Percentiles rank a stretch among this genome's conserved stretches.
Evolutionary conservation across 257 asterid species (phyloP).

Genomic region (Ajuga chamaepitys): DNA sequence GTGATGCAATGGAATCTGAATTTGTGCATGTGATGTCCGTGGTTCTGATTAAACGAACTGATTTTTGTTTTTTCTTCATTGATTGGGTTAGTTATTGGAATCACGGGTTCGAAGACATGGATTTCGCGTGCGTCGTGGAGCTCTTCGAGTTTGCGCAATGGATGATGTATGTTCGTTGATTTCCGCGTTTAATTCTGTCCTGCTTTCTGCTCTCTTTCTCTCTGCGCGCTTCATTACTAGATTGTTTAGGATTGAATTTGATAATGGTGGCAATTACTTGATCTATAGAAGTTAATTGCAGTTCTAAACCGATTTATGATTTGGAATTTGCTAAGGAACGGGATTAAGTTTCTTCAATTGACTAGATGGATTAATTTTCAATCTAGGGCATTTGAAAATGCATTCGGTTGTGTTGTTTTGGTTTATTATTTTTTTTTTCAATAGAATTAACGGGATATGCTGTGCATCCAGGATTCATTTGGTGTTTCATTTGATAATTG

Average conservation of each 20-base stretch:
- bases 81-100: slow-evolving; percentile 29
- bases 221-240: not conserved
- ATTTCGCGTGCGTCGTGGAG: slow-evolving; percentile 25
- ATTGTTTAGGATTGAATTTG: not conserved
- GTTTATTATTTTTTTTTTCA: not conserved
- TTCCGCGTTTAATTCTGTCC: not conserved
- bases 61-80: not conserved
- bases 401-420: too few species aligned
- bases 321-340: not conserved
- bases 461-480: slow-evolving; percentile 37
- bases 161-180: slow-evolving; percentile 43
- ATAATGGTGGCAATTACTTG: not conserved
- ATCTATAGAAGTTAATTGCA: not conserved
- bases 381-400: not conserved
- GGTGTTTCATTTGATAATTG: slow-evolving; percentile 53
- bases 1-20: slow-evolving; percentile 7
- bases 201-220: not conserved
- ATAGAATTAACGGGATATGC: slow-evolving; percentile 3
- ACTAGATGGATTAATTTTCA: not conserved
- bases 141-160: slow-evolving; percentile 38
- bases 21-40: slow-evolving; percentile 1
- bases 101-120: slow-evolving; percentile 32
- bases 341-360: not conserved
- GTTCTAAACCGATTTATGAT: not conserved
- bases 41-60: not conserved